phyloP scores from a whole-genome alignment of 345 rosid species.

The Hibiscus syriacus region DNA sequence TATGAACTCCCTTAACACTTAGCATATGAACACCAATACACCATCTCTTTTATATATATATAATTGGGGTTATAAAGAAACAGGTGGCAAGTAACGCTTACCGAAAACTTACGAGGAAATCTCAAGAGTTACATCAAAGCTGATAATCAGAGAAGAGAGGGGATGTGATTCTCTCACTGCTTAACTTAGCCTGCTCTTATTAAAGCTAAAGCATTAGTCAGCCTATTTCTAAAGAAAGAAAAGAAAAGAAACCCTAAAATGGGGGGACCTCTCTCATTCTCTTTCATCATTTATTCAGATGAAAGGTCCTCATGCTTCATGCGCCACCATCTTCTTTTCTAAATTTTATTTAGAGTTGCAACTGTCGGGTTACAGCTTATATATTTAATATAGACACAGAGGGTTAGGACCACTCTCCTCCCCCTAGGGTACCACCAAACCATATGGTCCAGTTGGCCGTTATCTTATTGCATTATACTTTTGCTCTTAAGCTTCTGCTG shows the following conservation, averaged over 20 bases:
- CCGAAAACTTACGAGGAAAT: constrained; percentile 40
- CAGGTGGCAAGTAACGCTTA: constrained; percentile 16
- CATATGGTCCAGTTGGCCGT: constrained; percentile 20
- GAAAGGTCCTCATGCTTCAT: constrained; percentile 14
- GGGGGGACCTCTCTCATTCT: constrained; percentile 1
- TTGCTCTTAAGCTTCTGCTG: neutral
- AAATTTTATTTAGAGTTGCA: neutral
- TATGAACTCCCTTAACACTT: too few species aligned
- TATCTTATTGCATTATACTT: constrained; percentile 15
- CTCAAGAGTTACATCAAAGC: constrained; percentile 32
- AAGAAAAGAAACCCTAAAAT: neutral
- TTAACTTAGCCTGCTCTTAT: neutral
- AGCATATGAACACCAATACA: too few species aligned
- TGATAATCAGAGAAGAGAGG: neutral
- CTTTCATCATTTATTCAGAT: constrained; percentile 16
- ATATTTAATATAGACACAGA: neutral
- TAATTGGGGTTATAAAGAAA: too few species aligned
- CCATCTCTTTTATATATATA: too few species aligned
- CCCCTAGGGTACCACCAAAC: neutral
- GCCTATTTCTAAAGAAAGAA: neutral
- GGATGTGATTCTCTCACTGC: neutral
- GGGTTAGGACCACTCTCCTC: constrained; percentile 25
- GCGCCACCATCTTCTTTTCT: neutral
- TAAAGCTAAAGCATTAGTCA: constrained; percentile 4
- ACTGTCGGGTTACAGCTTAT: constrained; percentile 7